phyloP scores from a whole-genome alignment of 208 protist species.

The Blastocrithidia nonstop region DNA sequence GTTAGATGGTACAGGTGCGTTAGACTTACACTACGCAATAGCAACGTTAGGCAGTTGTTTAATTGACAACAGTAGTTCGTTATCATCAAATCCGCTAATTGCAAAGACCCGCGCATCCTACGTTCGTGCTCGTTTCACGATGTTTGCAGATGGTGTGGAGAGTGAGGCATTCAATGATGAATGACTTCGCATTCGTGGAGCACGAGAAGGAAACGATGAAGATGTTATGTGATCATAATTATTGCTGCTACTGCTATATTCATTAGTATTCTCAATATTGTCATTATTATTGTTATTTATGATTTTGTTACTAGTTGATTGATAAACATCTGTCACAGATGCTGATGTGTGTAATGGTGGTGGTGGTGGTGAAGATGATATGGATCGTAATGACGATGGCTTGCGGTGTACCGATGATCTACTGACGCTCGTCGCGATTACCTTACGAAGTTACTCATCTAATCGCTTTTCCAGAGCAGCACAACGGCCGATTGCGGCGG shows the following conservation, averaged over 20 bases:
- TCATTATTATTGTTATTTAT: background rate
- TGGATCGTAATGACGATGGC: no score
- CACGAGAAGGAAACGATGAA: no score
- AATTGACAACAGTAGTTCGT: conserved; percentile 29
- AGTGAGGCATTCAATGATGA: conserved; percentile 20
- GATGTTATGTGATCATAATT: no score
- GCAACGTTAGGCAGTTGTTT: conserved; percentile 59
- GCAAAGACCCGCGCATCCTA: conserved; percentile 68
- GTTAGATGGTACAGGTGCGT: conserved; percentile 66
- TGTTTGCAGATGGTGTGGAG: no score
- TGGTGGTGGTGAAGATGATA: no score
- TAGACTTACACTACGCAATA: conserved; percentile 68
- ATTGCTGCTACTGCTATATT: no score
- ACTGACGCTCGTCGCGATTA: conserved; percentile 14
- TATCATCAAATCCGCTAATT: conserved; percentile 72
- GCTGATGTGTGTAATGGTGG: no score
- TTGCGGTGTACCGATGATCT: conserved; percentile 12
- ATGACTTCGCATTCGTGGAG: conserved; percentile 13
- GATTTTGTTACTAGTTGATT: background rate
- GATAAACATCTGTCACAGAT: background rate
- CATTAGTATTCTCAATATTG: background rate
- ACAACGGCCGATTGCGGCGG: conserved; percentile 32
- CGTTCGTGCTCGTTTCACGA: conserved; percentile 54
- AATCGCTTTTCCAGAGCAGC: conserved; percentile 49
- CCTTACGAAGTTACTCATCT: conserved; percentile 39